These are phyloP conservation scores for Magnolia officinalis DNA, from an alignment of 164 flowering plant genomes.

Conservation along the genomic window DNA sequence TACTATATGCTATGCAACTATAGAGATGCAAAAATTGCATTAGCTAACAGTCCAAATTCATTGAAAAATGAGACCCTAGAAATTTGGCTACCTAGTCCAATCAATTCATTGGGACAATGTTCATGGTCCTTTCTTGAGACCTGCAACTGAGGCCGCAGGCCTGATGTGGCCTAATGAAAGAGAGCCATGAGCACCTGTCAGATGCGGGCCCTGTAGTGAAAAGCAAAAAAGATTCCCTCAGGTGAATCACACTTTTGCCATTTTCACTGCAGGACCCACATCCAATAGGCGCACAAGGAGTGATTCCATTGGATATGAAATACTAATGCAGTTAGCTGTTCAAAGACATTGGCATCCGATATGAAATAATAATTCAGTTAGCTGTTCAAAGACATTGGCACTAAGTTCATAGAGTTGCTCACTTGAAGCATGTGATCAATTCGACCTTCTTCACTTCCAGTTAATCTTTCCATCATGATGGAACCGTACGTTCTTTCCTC, in stretches of 20 bases:
- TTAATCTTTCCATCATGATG: constrained; percentile 77
- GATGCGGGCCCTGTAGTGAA: too few relatives aligned
- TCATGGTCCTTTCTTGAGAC: background rate
- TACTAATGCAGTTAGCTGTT: background rate
- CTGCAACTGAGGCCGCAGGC: background rate
- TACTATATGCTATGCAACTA: background rate
- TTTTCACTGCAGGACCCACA: too few relatives aligned
- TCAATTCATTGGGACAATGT: background rate
- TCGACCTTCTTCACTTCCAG: constrained; percentile 73
- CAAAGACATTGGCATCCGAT: background rate
- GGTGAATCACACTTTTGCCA: background rate
- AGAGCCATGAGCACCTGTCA: too few relatives aligned
- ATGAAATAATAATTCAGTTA: background rate
- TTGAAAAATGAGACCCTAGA: background rate
- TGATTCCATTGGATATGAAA: background rate
- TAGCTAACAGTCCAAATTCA: background rate
- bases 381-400: background rate
- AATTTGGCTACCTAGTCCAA: background rate
- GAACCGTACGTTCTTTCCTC: constrained; percentile 81
- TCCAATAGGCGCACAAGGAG: too few relatives aligned
- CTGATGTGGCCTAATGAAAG: too few relatives aligned
- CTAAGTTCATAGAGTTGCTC: constrained; percentile 10
- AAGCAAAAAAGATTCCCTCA: background rate
- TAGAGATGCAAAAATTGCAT: background rate
- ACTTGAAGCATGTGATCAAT: constrained; percentile 91